phyloP scores from a whole-genome alignment of 768 basidiomycete species.

The Trametes cingulata region DNA sequence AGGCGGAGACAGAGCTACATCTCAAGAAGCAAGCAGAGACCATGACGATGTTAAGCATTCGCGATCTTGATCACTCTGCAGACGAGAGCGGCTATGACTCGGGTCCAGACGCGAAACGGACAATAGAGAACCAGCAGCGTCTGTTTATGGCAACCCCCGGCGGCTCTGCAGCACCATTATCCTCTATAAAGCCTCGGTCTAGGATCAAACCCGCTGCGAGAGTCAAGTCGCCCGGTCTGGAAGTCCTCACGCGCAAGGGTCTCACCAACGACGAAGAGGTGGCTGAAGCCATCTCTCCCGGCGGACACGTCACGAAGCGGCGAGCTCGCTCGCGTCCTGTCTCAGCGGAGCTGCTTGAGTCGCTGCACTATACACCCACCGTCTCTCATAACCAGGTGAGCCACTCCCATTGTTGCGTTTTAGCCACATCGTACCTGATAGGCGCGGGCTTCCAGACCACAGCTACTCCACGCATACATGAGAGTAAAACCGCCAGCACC shows the following conservation, averaged over 20 bases:
- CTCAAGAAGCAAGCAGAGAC: conserved; percentile 62
- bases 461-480: conserved; percentile 30
- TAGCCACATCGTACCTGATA: conserved; percentile 15
- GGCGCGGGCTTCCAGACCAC: conserved; percentile 8
- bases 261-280: conserved; percentile 29
- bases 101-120: conserved; percentile 37
- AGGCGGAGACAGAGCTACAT: conserved; percentile 52
- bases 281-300: conserved; percentile 57
- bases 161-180: conserved; percentile 17
- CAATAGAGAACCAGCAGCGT: conserved; percentile 15
- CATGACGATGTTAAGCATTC: conserved; percentile 59
- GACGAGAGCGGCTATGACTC: conserved; percentile 55
- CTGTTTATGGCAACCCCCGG: conserved; percentile 18
- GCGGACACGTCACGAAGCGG: conserved; percentile 74
- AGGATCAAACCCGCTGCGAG: conserved; percentile 6
- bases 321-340: conserved; percentile 73
- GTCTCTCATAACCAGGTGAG: conserved; percentile 24
- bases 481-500: conserved; percentile 23
- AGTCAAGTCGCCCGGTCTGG: conserved; percentile 23
- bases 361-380: conserved; percentile 40
- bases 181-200: conserved; percentile 18
- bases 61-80: conserved; percentile 51
- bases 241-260: conserved; percentile 19
- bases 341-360: conserved; percentile 63
- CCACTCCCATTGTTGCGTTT: conserved; percentile 13